These are phyloP conservation scores for Fusarium irregulare DNA, from an alignment of 2,329 filamentous ascomycete genomes.

Conservation along the genomic window DNA sequence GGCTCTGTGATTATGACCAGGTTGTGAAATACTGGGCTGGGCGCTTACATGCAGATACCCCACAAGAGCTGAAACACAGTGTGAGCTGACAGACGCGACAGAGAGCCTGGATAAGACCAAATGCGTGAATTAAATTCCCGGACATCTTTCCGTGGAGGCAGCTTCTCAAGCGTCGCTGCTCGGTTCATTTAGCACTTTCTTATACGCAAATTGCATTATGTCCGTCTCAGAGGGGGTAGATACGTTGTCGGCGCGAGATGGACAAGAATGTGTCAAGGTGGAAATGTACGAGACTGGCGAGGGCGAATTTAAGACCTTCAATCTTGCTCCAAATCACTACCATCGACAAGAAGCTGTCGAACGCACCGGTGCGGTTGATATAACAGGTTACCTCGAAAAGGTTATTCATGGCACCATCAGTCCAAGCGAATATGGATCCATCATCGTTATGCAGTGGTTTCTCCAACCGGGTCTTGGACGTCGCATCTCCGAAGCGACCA, in stretches of 20 bases:
- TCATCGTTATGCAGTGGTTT: conserved; percentile 1
- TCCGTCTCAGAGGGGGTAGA: not conserved
- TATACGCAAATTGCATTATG: no score
- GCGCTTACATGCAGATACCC: no score
- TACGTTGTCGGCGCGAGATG: not conserved
- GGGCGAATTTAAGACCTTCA: not conserved
- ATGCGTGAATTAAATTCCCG: no score
- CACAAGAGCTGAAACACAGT: no score
- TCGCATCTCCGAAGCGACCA: not conserved
- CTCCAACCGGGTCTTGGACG: not conserved
- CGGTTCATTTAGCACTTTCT: no score
- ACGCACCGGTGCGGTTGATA: not conserved
- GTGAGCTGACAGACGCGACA: no score
- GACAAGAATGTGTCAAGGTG: not conserved
- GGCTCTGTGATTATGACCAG: no score
- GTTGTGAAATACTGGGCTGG: no score
- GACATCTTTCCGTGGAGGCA: no score
- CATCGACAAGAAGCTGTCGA: not conserved
- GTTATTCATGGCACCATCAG: not conserved
- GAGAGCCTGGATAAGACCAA: no score
- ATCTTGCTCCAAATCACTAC: not conserved
- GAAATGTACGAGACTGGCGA: not conserved
- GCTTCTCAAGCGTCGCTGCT: rapidly evolving
- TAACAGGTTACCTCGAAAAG: not conserved
- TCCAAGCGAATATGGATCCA: not conserved